phyloP scores from a whole-genome alignment of 2,329 filamentous ascomycete genomes.

The Coniochaeta hoffmannii region DNA sequence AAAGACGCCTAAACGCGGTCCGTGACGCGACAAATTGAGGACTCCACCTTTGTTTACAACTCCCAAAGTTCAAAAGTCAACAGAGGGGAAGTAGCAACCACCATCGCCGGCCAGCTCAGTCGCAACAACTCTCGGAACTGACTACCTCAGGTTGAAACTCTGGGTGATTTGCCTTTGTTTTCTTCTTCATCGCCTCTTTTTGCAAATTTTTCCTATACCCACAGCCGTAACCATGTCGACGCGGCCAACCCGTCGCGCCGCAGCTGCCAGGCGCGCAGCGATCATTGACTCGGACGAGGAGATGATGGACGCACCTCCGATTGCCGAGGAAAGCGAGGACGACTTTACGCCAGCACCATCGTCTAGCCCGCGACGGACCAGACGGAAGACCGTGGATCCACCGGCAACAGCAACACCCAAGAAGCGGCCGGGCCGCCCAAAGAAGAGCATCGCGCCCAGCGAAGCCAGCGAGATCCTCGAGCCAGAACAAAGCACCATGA shows the following conservation, averaged over 20 bases:
- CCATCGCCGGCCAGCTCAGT: background rate
- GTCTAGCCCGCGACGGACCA: slow-evolving; percentile 33
- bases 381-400: slow-evolving; percentile 35
- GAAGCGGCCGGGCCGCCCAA: slow-evolving; percentile 28
- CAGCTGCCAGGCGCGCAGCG: slow-evolving; percentile 57
- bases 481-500: slow-evolving; percentile 37
- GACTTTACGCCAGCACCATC: slow-evolving; percentile 72
- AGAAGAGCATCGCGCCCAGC: slow-evolving; percentile 29
- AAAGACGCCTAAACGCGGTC: background rate
- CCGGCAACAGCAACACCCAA: slow-evolving; percentile 15
- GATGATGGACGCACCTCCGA: slow-evolving; percentile 41
- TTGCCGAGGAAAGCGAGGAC: slow-evolving; percentile 58
- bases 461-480: slow-evolving; percentile 53
- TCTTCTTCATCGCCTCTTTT: slow-evolving; percentile 3
- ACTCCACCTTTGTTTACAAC: slow-evolving; percentile 30
- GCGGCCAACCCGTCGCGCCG: slow-evolving; percentile 33
- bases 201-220: background rate
- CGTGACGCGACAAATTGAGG: slow-evolving; percentile 2
- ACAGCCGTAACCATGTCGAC: slow-evolving; percentile 28
- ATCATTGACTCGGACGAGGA: slow-evolving; percentile 70
- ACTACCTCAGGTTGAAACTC: background rate
- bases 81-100: slow-evolving; percentile 10
- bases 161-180: background rate
- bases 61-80: slow-evolving; percentile 17
- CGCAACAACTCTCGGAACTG: background rate